Percentiles rank a stretch among this genome's conserved stretches.
phyloP scores from a whole-genome alignment of 2,329 filamentous ascomycete genomes.

The Colletotrichum viniferum region DNA sequence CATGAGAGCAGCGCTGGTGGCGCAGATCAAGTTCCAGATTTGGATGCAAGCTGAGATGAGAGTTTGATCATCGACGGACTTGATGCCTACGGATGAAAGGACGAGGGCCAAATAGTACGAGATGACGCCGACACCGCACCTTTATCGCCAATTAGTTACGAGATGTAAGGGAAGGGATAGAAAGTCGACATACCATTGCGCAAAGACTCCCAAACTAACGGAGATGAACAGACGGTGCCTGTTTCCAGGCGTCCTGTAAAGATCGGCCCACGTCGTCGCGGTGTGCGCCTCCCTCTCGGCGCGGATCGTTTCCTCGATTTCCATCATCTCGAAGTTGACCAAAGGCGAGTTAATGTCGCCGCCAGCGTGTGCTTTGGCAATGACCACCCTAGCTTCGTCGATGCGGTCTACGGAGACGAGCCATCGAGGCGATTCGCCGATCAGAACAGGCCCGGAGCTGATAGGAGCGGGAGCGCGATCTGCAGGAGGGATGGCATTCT shows the following conservation, averaged over 20 bases:
- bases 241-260: not conserved
- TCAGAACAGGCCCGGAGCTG: not conserved
- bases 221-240: not conserved
- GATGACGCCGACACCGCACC: not conserved
- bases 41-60: not conserved
- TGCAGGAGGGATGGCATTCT: conserved; percentile 40
- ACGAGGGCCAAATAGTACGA: not conserved
- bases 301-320: not conserved
- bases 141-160: not conserved
- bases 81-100: conserved; percentile 25
- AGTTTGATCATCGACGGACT: not conserved
- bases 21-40: not conserved
- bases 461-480: conserved; percentile 23
- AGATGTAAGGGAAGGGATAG: rapidly evolving
- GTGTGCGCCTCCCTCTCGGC: not conserved
- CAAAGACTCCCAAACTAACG: not conserved
- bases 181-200: not conserved
- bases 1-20: not conserved
- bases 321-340: not conserved
- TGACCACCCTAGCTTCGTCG: not conserved
- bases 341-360: not conserved
- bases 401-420: not conserved
- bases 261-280: not conserved
- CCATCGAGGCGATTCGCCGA: conserved; percentile 21
- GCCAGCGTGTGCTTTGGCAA: not conserved